Base-by-base conservation (phyloP, 352 stramenopile genomes). In the Globisporangium radiosum region DNA sequence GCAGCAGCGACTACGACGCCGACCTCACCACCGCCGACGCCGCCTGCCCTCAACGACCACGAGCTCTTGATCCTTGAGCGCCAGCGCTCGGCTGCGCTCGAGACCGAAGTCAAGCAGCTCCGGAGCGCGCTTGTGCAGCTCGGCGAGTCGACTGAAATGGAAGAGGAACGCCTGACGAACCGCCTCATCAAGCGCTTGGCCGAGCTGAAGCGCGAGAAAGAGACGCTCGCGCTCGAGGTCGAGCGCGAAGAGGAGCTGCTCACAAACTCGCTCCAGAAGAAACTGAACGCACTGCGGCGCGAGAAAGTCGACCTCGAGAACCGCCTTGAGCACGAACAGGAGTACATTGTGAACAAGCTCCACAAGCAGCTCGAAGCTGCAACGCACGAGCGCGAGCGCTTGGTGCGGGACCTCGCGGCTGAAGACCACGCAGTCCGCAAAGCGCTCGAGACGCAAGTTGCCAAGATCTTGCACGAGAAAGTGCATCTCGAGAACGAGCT, bases 251-350 rank as follows among this genome's bases (percentile, higher is more conserved):
- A 97, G 70, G 88, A 97, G 68, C 75, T 95, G 25, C 71, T 97
- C 44, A 97, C 88, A 25, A 97, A 96, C 71, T 92, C 65, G 52
- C 70, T 97, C 33, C 81, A 91, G 57, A 94, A 94, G 72, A 95
- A 96, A 62, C 75, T 97, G n/a, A 75, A 86, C 59, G 73, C 93
- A 58, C 69, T 94, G 56, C 85, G 80, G 54, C 83, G 86, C 56
- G 88, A 97, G 65, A 97, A 97, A 60, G 78, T 97, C 54, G 88
- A 97, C 59, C 63, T 96, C 7, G 88, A 97, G 69, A 97, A 97
- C 72, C 92, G 95, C 63, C 78, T 97, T 9, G 88, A 97, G 72
- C 75, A 87, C 60, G 88, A 97, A 62, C 87, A 97, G 70, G 88
- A 97, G 58, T 96, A 95, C 70, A 92, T 97, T 47, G 87, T 97